phyloP scores from a whole-genome alignment of 2,329 filamentous ascomycete genomes.

The Calonectria ilicicola region DNA sequence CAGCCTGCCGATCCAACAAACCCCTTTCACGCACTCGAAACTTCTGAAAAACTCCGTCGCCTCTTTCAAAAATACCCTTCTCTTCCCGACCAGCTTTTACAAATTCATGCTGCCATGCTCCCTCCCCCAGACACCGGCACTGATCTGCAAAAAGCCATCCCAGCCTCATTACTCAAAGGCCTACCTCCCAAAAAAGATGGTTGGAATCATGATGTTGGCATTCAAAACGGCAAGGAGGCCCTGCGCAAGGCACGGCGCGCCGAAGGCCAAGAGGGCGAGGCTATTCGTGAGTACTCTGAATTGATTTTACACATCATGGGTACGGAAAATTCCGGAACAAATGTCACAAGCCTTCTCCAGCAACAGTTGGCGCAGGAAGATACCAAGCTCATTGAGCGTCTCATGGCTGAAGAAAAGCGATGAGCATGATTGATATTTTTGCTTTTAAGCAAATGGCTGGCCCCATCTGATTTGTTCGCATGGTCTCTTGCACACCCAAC shows the following conservation, averaged over 20 bases:
- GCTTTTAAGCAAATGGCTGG: neutral
- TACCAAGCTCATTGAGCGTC: conserved; percentile 59
- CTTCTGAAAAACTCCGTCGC: conserved; percentile 60
- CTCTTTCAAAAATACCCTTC: conserved; percentile 67
- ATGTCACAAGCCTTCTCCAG: conserved; percentile 54
- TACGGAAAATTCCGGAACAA: conserved; percentile 42
- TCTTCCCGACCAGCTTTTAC: conserved; percentile 59
- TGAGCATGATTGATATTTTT: conserved; percentile 24
- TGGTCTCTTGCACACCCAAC: neutral
- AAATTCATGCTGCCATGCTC: conserved; percentile 63
- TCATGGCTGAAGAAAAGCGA: conserved; percentile 60
- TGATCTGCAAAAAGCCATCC: conserved; percentile 39
- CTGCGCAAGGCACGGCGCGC: conserved; percentile 63
- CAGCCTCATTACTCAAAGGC: conserved; percentile 49
- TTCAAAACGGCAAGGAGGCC: conserved; percentile 66
- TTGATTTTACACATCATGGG: conserved; percentile 64
- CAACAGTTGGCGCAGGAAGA: conserved; percentile 61
- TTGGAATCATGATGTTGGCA: conserved; percentile 71
- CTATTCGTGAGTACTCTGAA: conserved; percentile 70
- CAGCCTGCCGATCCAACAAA: conserved; percentile 46
- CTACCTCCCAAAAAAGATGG: conserved; percentile 51
- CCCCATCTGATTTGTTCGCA: neutral
- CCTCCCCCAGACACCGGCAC: conserved; percentile 53
- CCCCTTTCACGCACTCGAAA: conserved; percentile 65
- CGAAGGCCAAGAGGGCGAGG: conserved; percentile 68